Evolutionary conservation across 495 filamentous ascomycete species (phyloP), one percentile per base, ranked within the genome.

Genomic region (Aspergillus diversus): DNA sequence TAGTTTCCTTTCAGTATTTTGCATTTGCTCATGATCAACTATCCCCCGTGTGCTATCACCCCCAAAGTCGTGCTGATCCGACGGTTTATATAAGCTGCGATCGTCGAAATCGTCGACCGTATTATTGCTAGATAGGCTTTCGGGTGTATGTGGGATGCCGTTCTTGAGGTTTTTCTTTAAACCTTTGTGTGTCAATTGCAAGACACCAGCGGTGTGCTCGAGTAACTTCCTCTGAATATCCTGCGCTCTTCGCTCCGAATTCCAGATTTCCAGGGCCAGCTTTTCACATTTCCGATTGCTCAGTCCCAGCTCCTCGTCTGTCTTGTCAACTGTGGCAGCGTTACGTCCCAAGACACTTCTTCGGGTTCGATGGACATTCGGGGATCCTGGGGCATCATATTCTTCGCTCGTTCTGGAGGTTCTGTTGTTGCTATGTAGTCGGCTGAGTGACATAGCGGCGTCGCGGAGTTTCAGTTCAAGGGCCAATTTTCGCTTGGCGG

Each of bases 381-480:
- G 63, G 7, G 69, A 64, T 7, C 63, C 70, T 60, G 73, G 70
- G 50, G 68, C 55, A 52, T 73, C 67, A 31, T 72, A 75, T 9
- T 75, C 72, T 33, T 75, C 68, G 65, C 76, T 73, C 59, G 61
- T 67, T 48, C 76, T 66, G 33, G 73, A 68, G 35, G 76, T 80
- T 59, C 81, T 83, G 56, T 81, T 80, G 56, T 81, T 80, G 27
- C 84, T 85, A 70, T 96, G 90, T 32, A 99, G 77, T 65, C 90
- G 83, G 49, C 86, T 87, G 71, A 99, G 87, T 15, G 91, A 95
- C 61, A 89, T 82, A 11, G 96, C 93, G 0, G 95, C 96, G 82
- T 97, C 94, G 62, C 92, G 88, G 61, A 97, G 89, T 76, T 97
- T 98, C 27, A 87, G 91, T 70, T 99, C 95, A 51, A 97, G 87